Evolutionary conservation across 306 rosid species (phyloP).

Genomic region (Casuarina equisetifolia): DNA sequence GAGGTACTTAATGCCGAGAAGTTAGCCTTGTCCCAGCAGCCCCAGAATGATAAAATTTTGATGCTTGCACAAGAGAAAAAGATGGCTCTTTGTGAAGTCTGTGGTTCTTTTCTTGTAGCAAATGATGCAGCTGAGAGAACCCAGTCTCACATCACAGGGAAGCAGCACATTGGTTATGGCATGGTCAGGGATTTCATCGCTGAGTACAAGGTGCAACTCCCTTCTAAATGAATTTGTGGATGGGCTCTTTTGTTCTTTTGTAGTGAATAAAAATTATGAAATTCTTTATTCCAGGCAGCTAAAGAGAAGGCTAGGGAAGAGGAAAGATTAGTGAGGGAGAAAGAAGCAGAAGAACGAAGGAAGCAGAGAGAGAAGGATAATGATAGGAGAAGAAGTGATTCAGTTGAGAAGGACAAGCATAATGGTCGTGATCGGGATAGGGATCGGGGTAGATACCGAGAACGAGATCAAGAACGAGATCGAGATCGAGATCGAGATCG

Average conservation of each 20-base stretch:
- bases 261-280: conserved; percentile 9
- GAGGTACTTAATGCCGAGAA: conserved; percentile 86
- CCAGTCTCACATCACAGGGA: conserved; percentile 95
- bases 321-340: conserved; percentile 81
- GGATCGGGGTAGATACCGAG: conserved; percentile 75
- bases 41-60: conserved; percentile 68
- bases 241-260: conserved; percentile 13
- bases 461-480: no score
- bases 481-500: conserved; percentile 65
- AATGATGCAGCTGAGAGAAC: conserved; percentile 98
- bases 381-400: conserved; percentile 69
- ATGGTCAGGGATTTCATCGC: conserved; percentile 92
- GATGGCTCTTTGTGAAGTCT: conserved; percentile 96
- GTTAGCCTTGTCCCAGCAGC: conserved; percentile 70
- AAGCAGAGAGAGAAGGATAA: conserved; percentile 78
- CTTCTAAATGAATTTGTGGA: conserved; percentile 17
- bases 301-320: conserved; percentile 86
- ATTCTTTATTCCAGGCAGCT: conserved; percentile 52
- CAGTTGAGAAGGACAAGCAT: conserved; percentile 72
- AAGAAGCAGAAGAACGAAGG: conserved; percentile 80
- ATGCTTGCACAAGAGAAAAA: conserved; percentile 94
- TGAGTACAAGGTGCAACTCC: conserved; percentile 66
- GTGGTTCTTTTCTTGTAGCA: conserved; percentile 99
- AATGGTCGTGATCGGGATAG: conserved; percentile 68
- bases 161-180: conserved; percentile 99